A percentile compares a stretch with the other conserved stretches of the same genome.
Evolutionary conservation across 2,329 filamentous ascomycete species (phyloP).

Genomic region (Periconia macrospinosa): DNA sequence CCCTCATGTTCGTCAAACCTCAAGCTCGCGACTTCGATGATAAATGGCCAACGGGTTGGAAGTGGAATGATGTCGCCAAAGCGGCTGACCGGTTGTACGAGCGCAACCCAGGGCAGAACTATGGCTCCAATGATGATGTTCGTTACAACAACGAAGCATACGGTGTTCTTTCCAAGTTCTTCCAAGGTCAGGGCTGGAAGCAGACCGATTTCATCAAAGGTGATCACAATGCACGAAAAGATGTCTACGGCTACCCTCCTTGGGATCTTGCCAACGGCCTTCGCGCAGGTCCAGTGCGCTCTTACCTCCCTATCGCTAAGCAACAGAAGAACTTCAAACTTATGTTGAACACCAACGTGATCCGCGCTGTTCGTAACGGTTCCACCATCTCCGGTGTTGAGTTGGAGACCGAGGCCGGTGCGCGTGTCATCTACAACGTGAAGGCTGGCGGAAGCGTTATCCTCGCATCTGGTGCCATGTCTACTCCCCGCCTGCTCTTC

Average conservation of each 20-base stretch:
- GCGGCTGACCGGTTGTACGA: slow-evolving; percentile 68
- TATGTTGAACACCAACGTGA: slow-evolving; percentile 66
- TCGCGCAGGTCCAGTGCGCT: slow-evolving; percentile 68
- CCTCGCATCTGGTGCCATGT: slow-evolving; percentile 68
- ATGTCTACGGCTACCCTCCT: slow-evolving; percentile 62
- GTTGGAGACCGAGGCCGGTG: slow-evolving; percentile 48
- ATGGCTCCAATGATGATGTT: slow-evolving; percentile 65
- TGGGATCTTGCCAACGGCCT: slow-evolving; percentile 68
- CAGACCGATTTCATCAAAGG: slow-evolving; percentile 61
- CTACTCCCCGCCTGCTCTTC: slow-evolving; percentile 68
- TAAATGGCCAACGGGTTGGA: slow-evolving; percentile 73
- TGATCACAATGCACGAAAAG: slow-evolving; percentile 62
- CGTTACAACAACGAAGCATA: slow-evolving; percentile 68
- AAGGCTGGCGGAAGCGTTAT: slow-evolving; percentile 65
- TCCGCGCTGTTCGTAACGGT: slow-evolving; percentile 64
- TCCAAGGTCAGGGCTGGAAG: slow-evolving; percentile 63
- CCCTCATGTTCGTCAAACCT: slow-evolving; percentile 39
- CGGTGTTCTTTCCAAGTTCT: slow-evolving; percentile 62
- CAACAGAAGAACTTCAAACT: slow-evolving; percentile 66
- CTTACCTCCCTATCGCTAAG: slow-evolving; percentile 67
- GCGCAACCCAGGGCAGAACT: slow-evolving; percentile 69
- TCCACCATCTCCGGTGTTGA: slow-evolving; percentile 66
- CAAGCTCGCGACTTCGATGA: slow-evolving; percentile 64
- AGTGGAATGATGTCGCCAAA: slow-evolving; percentile 61
- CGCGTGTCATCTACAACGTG: slow-evolving; percentile 55